Base-by-base conservation (phyloP, 805 yeast genomes). In the Wickerhamia fluorescens region DNA sequence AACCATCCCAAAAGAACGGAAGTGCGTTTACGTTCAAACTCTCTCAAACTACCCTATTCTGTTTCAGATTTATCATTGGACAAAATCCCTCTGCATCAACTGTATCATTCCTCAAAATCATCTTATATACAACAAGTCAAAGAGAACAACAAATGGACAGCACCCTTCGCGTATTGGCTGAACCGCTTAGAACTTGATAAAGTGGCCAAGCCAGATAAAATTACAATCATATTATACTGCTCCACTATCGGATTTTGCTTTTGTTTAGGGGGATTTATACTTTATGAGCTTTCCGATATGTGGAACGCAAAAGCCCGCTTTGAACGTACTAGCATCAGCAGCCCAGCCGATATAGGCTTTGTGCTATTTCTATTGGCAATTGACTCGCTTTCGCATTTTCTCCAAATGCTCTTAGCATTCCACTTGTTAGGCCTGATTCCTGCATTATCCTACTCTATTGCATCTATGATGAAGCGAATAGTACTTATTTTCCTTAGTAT, bases 391-490 rank as follows among this genome's bases (percentile, higher is more conserved):
- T 74, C 83, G 10, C 94, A 85, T 55, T 87, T 83, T 42, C 48
- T 73, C 21, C 96, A 87, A 56, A 79, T 88, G 23, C 58, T 86
- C 49, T 64, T 87, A 22, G 86, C 94, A 10, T 84, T 83, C 53
- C 85, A 82, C 56, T 62, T 87, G 18, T 57, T 87, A 25, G 92
- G 94, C 13, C 71, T 78, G 47, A 68, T 87, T 5, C 82, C 94
- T 3, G 84, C 96, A 0, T 77, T 87, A 8, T 74, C 92, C 3
- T 87, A 85, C 55, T 81, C 94, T 2, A 78, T 87, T 33, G 95
- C 95, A 3, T 76, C 84, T 24, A 71, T 87, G 72, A 71, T 87
- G 73, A 87, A 87, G 57, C 74, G 95, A 45, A 81, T 87, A n/a
- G 81, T 84, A 1, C 73, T 87, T 17, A 86, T 87, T 24, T 68